Evolutionary conservation across 1,284 basidiomycete genomes (phyloP).

Genomic region (Trametes versicolor): DNA sequence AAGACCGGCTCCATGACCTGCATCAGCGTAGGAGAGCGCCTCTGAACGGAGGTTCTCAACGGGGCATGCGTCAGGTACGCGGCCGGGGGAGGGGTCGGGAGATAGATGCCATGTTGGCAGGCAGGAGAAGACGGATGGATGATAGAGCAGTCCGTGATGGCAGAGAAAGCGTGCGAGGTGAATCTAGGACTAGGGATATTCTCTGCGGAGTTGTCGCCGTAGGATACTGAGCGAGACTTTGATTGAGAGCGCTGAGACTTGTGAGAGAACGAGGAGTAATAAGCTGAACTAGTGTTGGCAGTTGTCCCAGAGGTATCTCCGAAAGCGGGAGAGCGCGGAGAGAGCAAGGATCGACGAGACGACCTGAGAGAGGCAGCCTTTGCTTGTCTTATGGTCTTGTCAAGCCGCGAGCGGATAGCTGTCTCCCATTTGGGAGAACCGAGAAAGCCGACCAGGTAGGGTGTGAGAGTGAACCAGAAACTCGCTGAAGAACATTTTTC

Average conservation of each 20-base stretch:
- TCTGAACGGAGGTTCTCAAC: not conserved
- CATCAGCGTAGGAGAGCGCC: slow-evolving; percentile 36
- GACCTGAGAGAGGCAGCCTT: slow-evolving; percentile 5
- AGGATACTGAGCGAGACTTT: slow-evolving; percentile 25
- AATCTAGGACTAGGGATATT: not conserved
- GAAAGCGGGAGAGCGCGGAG: slow-evolving; percentile 18
- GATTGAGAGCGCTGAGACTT: slow-evolving; percentile 22
- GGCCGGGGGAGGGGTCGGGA: slow-evolving; percentile 16
- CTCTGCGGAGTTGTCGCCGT: slow-evolving; percentile 21
- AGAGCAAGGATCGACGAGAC: slow-evolving; percentile 9
- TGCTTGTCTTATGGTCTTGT: slow-evolving; percentile 19
- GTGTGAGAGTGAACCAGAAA: slow-evolving; percentile 20
- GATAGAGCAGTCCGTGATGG: slow-evolving; percentile 35
- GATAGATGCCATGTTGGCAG: slow-evolving; percentile 16
- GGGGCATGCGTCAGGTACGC: slow-evolving; percentile 1
- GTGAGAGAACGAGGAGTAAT: slow-evolving; percentile 24
- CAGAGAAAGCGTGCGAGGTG: slow-evolving; percentile 17
- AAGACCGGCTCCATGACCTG: slow-evolving; percentile 41
- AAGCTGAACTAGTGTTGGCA: slow-evolving; percentile 23
- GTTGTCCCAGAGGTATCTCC: slow-evolving; percentile 24
- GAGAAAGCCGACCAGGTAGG: slow-evolving; percentile 36
- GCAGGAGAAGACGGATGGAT: slow-evolving; percentile 38
- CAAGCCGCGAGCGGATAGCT: slow-evolving; percentile 26
- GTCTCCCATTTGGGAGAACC: slow-evolving; percentile 40
- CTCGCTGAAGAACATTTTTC: not conserved